Conservation (phyloP, 208 protist species). For the Trypanosoma boissoni region DNA sequence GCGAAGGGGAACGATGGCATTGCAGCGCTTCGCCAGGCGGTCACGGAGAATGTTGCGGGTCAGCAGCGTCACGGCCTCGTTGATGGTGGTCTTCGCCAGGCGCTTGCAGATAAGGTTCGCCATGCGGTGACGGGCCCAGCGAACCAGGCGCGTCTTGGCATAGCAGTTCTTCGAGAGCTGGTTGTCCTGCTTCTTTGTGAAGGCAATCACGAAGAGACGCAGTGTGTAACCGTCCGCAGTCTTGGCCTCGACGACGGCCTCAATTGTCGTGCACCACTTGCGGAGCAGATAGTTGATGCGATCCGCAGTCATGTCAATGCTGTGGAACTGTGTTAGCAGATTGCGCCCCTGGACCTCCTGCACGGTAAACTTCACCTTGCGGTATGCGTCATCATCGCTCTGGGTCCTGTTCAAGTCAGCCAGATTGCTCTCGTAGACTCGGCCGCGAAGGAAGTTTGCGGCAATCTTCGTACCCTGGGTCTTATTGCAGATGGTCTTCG, state of each 20-base stretch:
- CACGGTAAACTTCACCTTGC: slow-evolving; percentile 96
- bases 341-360: slow-evolving; percentile 97
- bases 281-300: slow-evolving; percentile 96
- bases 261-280: slow-evolving; percentile 99
- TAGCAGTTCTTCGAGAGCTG: slow-evolving; percentile 98
- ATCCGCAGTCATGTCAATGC: slow-evolving; percentile 98
- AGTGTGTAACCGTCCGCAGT: slow-evolving; percentile 97
- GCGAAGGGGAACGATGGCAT: slow-evolving; percentile 96
- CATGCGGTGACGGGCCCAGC: slow-evolving; percentile 95
- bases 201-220: slow-evolving; percentile 97
- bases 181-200: slow-evolving; percentile 94
- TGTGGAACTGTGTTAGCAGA: slow-evolving; percentile 98
- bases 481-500: slow-evolving; percentile 98
- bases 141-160: slow-evolving; percentile 95
- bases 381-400: slow-evolving; percentile 81
- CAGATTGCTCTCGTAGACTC: slow-evolving; percentile 97
- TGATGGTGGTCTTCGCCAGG: slow-evolving; percentile 87
- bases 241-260: slow-evolving; percentile 94
- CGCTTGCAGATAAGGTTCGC: slow-evolving; percentile 93
- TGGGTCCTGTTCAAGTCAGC: slow-evolving; percentile 95
- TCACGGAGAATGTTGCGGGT: slow-evolving; percentile 94
- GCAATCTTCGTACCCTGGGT: slow-evolving; percentile 95
- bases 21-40: slow-evolving; percentile 94
- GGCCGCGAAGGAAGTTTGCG: slow-evolving; percentile 94
- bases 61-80: slow-evolving; percentile 94